phyloP scores from a whole-genome alignment of 1,139 yeast genomes.

The Candida albicans region DNA sequence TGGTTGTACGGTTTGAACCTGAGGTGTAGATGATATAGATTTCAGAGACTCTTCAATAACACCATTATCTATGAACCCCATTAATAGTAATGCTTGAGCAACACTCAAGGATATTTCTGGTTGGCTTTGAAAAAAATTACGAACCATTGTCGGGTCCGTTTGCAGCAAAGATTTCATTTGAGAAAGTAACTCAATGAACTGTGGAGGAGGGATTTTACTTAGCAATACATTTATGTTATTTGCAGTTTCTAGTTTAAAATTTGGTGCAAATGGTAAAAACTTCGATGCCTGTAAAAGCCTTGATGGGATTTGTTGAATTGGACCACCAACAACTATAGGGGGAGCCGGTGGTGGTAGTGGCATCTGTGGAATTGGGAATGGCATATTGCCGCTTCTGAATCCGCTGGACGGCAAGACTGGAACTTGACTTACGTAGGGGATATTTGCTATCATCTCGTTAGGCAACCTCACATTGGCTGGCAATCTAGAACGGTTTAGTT shows the following conservation, averaged over 20 bases:
- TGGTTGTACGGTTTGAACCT: constrained; percentile 16
- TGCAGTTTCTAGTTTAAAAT: constrained; percentile 43
- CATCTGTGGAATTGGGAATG: neutral
- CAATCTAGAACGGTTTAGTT: constrained; percentile 41
- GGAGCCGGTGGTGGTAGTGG: constrained; percentile 5
- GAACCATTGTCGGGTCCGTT: constrained; percentile 50
- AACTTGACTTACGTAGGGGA: constrained; percentile 2
- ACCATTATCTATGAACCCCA: constrained; percentile 71
- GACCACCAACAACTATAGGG: constrained; percentile 1
- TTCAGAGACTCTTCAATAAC: constrained; percentile 54
- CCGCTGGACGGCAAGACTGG: constrained; percentile 7
- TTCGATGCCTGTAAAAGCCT: constrained; percentile 51
- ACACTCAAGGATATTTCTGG: constrained; percentile 64
- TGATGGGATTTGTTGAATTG: constrained; percentile 35
- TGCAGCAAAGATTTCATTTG: constrained; percentile 55
- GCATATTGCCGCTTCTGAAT: constrained; percentile 2
- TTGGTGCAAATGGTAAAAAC: constrained; percentile 48
- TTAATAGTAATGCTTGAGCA: constrained; percentile 69
- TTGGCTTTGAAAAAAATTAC: constrained; percentile 53
- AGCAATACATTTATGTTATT: constrained; percentile 58
- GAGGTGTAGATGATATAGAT: constrained; percentile 25
- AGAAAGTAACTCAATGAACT: constrained; percentile 64
- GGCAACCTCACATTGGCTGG: constrained; percentile 61
- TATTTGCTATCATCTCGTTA: constrained; percentile 38
- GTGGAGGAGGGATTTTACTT: constrained; percentile 66